These are phyloP conservation scores for Coelastrella sp. DNA, from an alignment of 139 green algal genomes.

Conservation along the genomic window DNA sequence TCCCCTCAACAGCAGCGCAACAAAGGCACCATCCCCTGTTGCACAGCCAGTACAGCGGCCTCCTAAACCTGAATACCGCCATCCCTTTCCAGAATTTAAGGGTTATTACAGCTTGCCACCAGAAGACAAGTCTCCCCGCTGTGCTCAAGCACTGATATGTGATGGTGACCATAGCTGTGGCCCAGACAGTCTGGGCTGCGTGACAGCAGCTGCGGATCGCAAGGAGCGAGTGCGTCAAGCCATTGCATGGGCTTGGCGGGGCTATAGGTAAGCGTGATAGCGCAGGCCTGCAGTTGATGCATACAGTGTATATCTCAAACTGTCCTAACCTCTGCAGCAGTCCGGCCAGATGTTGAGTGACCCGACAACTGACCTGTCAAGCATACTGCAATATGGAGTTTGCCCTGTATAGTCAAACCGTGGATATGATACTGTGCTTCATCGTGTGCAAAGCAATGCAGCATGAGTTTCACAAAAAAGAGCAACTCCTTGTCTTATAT, in stretches of 20 bases:
- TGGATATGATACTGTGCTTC: too few relatives aligned
- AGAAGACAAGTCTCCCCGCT: conserved; percentile 69
- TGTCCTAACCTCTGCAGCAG: too few relatives aligned
- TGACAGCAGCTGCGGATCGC: conserved; percentile 52
- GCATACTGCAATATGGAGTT: too few relatives aligned
- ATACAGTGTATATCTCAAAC: too few relatives aligned
- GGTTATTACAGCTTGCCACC: conserved; percentile 49
- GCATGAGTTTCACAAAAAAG: too few relatives aligned
- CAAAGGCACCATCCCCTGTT: background rate
- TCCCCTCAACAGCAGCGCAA: background rate
- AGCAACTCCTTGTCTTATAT: too few relatives aligned
- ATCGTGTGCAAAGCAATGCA: too few relatives aligned
- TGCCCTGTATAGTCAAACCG: too few relatives aligned
- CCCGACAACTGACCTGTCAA: too few relatives aligned
- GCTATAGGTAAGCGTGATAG: conserved; percentile 66
- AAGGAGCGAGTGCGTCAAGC: conserved; percentile 63
- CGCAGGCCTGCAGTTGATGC: too few relatives aligned
- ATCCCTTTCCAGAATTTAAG: conserved; percentile 48
- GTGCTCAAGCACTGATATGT: conserved; percentile 72
- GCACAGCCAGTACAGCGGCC: background rate
- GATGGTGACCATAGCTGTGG: conserved; percentile 65
- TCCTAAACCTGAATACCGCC: background rate
- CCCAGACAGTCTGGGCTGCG: conserved; percentile 65
- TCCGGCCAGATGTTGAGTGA: too few relatives aligned
- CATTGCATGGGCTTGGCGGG: conserved; percentile 72